phyloP scores from a whole-genome alignment of 805 yeast species.

The Helenozyma rhizophorensis region DNA sequence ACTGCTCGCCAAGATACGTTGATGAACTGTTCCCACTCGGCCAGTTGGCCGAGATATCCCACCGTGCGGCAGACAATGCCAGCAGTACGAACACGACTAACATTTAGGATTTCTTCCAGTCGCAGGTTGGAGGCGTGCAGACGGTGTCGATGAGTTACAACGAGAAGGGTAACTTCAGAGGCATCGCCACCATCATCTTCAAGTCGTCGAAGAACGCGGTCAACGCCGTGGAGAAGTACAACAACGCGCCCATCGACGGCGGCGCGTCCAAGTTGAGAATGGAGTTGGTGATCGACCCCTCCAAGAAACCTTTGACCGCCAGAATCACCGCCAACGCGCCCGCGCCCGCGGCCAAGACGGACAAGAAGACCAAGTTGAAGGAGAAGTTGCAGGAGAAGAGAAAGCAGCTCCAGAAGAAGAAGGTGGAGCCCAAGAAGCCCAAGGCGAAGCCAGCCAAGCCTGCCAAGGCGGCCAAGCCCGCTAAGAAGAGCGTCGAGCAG shows the following conservation, averaged over 20 bases:
- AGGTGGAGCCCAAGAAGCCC: slow-evolving; percentile 22
- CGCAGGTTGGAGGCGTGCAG: slow-evolving; percentile 82
- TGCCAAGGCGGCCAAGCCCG: slow-evolving; percentile 35
- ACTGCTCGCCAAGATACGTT: no score
- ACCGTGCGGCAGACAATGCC: no score
- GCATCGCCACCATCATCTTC: slow-evolving; percentile 86
- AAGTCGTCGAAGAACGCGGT: slow-evolving; percentile 64
- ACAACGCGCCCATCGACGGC: slow-evolving; percentile 90
- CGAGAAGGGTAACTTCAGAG: slow-evolving; percentile 85
- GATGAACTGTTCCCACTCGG: no score
- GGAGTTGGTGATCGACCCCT: slow-evolving; percentile 84
- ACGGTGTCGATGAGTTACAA: slow-evolving; percentile 72
- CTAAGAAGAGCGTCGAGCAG: slow-evolving; percentile 79
- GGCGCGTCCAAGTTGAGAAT: slow-evolving; percentile 72
- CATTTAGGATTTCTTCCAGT: slow-evolving; percentile 78
- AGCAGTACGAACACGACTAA: slow-evolving; percentile 26
- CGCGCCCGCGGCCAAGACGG: slow-evolving; percentile 18
- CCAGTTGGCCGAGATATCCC: no score
- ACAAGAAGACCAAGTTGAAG: slow-evolving; percentile 24
- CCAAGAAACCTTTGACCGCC: slow-evolving; percentile 65
- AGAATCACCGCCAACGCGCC: slow-evolving; percentile 57
- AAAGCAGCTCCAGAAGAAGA: slow-evolving; percentile 31
- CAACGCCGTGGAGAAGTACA: slow-evolving; percentile 75
- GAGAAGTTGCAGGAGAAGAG: slow-evolving; percentile 17
- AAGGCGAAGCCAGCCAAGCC: slow-evolving; percentile 27